A percentile compares a stretch with the other conserved stretches of the same genome.
These are phyloP conservation scores for Claviceps maximensis DNA, from an alignment of 2,329 filamentous ascomycete genomes.

Conservation along the genomic window DNA sequence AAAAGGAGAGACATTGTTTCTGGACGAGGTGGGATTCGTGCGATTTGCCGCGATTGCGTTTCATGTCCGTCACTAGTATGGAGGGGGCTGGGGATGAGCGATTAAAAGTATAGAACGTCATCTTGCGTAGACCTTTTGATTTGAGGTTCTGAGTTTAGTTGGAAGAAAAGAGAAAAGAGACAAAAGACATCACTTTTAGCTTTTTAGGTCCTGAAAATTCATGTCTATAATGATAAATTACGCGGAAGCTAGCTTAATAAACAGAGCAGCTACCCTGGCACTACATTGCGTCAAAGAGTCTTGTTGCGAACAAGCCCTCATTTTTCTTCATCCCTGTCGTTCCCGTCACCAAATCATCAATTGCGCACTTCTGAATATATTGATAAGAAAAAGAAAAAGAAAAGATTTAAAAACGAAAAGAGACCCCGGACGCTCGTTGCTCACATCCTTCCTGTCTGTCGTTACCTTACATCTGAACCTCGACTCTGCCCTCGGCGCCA, in stretches of 20 bases:
- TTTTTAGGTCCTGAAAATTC: conserved; percentile 1
- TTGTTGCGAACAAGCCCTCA: not conserved
- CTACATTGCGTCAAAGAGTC: conserved; percentile 20
- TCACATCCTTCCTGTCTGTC: conserved; percentile 1
- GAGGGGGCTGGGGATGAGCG: no score
- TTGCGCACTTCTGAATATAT: conserved; percentile 13
- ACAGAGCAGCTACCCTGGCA: conserved; percentile 16
- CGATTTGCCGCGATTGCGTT: no score
- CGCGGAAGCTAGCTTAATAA: conserved; percentile 2
- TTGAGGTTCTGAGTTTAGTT: no score
- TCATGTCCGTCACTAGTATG: no score
- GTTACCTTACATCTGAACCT: conserved; percentile 58
- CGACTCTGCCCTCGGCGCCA: conserved; percentile 74
- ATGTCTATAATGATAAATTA: conserved; percentile 18
- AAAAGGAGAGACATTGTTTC: no score
- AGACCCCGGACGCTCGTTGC: conserved; percentile 14
- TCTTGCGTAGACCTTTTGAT: no score
- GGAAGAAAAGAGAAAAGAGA: not conserved
- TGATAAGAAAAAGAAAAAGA: not conserved
- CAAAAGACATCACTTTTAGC: not conserved
- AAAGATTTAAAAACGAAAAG: conserved; percentile 6
- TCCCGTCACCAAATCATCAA: conserved; percentile 19
- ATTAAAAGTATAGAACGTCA: no score
- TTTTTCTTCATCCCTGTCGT: not conserved
- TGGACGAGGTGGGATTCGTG: no score